phyloP scores from a whole-genome alignment of 176 grass and related monocot species.

The Oryza longistaminata region DNA sequence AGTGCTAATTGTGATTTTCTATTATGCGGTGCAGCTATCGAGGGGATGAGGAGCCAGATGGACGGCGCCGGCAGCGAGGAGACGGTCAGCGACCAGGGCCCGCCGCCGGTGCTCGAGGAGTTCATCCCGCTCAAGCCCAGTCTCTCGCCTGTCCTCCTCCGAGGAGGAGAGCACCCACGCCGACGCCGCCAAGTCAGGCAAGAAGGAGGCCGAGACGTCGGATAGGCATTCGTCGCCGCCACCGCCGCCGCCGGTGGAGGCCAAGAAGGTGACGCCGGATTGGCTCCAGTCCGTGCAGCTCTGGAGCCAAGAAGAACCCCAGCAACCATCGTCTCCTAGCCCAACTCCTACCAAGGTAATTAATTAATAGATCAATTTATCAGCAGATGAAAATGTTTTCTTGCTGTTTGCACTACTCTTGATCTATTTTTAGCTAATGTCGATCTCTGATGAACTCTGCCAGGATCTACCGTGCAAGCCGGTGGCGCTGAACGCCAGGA shows the following conservation, averaged over 20 bases:
- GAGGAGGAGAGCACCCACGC: slow-evolving; percentile 47
- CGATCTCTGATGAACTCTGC: not conserved
- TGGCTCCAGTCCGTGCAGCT: slow-evolving; percentile 89
- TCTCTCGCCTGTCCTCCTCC: slow-evolving; percentile 46
- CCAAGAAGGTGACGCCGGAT: slow-evolving; percentile 47
- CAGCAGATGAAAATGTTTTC: not conserved
- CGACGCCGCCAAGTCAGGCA: not conserved
- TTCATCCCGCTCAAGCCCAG: slow-evolving; percentile 91
- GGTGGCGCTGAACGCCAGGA: slow-evolving; percentile 51
- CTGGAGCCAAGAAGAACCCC: slow-evolving; percentile 49
- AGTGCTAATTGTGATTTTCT: not conserved
- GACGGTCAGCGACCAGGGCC: slow-evolving; percentile 48
- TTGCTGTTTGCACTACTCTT: not conserved
- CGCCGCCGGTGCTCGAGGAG: slow-evolving; percentile 88
- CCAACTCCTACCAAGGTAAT: slow-evolving; percentile 25
- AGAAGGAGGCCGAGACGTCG: not conserved
- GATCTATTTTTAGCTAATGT: not conserved
- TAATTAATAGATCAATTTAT: not conserved
- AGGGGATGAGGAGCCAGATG: slow-evolving; percentile 62
- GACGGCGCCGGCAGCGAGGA: slow-evolving; percentile 49
- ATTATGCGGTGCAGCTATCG: slow-evolving; percentile 53
- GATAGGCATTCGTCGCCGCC: not conserved
- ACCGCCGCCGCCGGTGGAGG: not conserved
- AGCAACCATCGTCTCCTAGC: slow-evolving; percentile 13
- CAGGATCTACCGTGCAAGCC: slow-evolving; percentile 61